Evolutionary conservation across 1,284 basidiomycete genomes (phyloP), one percentile per base, ranked within the genome.

Genomic region (Trichosporon asahii): DNA sequence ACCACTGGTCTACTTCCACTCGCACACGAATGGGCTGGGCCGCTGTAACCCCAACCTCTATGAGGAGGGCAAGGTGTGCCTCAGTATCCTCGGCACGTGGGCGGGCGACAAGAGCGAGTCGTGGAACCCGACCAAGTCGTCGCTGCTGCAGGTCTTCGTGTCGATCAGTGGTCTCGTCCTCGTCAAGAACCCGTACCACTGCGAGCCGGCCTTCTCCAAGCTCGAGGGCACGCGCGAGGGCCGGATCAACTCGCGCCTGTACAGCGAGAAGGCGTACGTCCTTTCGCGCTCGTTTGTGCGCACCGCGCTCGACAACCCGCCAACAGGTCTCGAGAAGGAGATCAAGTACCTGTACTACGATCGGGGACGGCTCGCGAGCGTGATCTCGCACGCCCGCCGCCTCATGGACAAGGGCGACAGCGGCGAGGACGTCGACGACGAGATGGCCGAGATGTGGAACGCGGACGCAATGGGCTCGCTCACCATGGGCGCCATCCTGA

Each of bases 1-100:
- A 5, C 95, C 95, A 0, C 86, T 90, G 57, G 95, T 95, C 3
- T 90, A 94, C 83, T 98, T 97, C 83, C 87, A 90, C 71, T 94
- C 92, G 73, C 96, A 94, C 91, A 97, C 95, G 11, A 93, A 93
- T 80, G 94, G 93, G 11, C 94, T 94, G 77, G 94, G 94, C 21
- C 86, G 93, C 86, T 92, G 91, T 89, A 85, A 78, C 68, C 81
- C 85, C 29, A 97, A 98, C 82, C 84, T 97, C 64, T 98, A 98
- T 77, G 94, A 96, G 79, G 95, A 98, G 76, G 94, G 94, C 60
- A 96, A 96, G 82, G 94, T 98, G 49, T 98, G 95, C 78, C 82
- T 98, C 65, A 95, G 92, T 27, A 91, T 98, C 63, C 84, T 97
- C 3, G 93, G 93, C 21, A 97, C 94, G 0, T 98, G 94, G 94